These are phyloP conservation scores for Leccinellum rugosiceps DNA, from an alignment of 768 basidiomycete genomes.

Conservation along the genomic window DNA sequence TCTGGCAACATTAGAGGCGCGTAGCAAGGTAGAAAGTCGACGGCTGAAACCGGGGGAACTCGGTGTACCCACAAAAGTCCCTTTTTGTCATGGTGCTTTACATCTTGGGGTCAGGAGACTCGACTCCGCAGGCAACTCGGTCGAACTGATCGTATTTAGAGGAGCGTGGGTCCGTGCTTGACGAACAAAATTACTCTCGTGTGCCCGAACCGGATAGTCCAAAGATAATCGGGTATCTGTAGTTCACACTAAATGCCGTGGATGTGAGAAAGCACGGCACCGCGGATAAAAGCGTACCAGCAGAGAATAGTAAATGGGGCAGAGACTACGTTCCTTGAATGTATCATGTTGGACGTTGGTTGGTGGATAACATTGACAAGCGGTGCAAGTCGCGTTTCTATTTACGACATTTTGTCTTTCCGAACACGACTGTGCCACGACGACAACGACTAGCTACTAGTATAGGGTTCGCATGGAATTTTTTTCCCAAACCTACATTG, in stretches of 20 bases:
- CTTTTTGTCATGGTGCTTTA: neutral
- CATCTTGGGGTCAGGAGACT: neutral
- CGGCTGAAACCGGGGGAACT: conserved; percentile 9
- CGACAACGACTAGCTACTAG: neutral
- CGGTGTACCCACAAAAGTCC: conserved; percentile 23
- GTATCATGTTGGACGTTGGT: too few relatives aligned
- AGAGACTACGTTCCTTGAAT: too few relatives aligned
- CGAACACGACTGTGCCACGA: neutral
- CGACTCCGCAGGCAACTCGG: neutral
- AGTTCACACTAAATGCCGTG: neutral
- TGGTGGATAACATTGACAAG: neutral
- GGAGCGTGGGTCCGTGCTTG: neutral
- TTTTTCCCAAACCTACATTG: conserved; percentile 80
- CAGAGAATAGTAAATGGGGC: too few relatives aligned
- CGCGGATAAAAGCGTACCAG: neutral
- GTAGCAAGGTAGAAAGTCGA: neutral
- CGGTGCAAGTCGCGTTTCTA: conserved; percentile 1
- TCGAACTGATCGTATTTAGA: neutral
- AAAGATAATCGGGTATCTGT: neutral
- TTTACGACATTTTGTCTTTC: neutral
- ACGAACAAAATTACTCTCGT: neutral
- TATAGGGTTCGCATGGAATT: conserved; percentile 60
- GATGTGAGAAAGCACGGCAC: neutral
- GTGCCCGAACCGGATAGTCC: neutral
- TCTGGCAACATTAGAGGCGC: neutral